Evolutionary conservation across 2,329 filamentous ascomycete genomes (phyloP).

Genomic region (Tolypocladium sp.): DNA sequence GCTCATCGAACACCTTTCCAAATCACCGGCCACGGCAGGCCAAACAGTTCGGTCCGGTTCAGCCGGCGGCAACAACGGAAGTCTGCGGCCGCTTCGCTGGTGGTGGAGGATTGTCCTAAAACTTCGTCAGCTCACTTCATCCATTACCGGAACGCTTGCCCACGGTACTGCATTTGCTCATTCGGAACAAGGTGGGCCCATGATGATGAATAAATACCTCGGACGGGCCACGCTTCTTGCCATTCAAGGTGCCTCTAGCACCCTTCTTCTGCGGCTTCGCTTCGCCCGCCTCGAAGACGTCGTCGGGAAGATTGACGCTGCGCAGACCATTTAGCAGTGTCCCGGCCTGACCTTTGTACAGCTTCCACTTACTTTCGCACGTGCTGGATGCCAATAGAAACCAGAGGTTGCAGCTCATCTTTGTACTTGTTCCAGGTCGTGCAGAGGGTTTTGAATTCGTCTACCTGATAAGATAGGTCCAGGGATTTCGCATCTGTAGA

Average conservation of each 20-base stretch:
- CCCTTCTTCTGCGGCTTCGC: slow-evolving; percentile 54
- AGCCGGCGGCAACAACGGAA: slow-evolving; percentile 30
- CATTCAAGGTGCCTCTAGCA: slow-evolving; percentile 26
- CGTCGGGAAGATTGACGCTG: slow-evolving; percentile 80
- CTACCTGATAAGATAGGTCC: slow-evolving; percentile 72
- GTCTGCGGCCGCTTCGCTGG: slow-evolving; percentile 32
- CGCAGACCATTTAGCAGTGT: slow-evolving; percentile 4
- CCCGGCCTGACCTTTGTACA: not conserved
- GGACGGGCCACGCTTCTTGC: slow-evolving; percentile 40
- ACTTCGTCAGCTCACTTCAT: slow-evolving; percentile 14
- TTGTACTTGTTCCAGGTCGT: slow-evolving; percentile 68
- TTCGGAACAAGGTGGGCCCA: slow-evolving; percentile 1
- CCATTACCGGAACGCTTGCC: not conserved
- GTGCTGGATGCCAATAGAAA: slow-evolving; percentile 69
- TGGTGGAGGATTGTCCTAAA: slow-evolving; percentile 24
- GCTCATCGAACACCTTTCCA: slow-evolving; percentile 6
- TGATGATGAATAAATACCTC: slow-evolving; percentile 27
- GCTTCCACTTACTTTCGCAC: slow-evolving; percentile 63
- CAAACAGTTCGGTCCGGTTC: not conserved
- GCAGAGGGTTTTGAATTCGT: slow-evolving; percentile 80
- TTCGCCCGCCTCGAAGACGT: slow-evolving; percentile 81
- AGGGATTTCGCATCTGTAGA: slow-evolving; percentile 55
- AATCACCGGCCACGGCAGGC: not conserved
- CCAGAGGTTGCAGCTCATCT: slow-evolving; percentile 50
- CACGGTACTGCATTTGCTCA: slow-evolving; percentile 4